Conservation (phyloP, 1,284 basidiomycete species). For the Cryptococcus sp. region DNA sequence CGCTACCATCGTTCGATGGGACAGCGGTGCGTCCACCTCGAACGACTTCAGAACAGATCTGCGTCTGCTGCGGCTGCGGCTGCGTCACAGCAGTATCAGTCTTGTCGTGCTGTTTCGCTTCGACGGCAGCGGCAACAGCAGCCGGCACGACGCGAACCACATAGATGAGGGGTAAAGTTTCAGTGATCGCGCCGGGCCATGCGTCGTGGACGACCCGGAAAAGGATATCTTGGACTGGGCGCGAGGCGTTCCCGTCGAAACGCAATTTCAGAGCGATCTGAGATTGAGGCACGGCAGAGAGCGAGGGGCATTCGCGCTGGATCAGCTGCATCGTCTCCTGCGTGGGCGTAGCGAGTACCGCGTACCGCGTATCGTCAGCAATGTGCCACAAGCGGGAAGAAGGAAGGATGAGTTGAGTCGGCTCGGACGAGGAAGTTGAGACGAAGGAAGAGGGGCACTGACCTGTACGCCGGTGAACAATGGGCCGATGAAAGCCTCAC, state of each 20-base stretch:
- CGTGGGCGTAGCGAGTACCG: not conserved
- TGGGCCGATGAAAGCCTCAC: not conserved
- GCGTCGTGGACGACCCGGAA: slow-evolving; percentile 26
- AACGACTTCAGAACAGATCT: no score
- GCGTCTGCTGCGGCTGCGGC: no score
- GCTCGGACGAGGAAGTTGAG: not conserved
- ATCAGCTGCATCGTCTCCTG: slow-evolving; percentile 25
- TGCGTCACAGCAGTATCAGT: not conserved
- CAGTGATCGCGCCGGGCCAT: slow-evolving; percentile 26
- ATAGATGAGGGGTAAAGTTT: slow-evolving; percentile 22
- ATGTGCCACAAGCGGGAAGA: no score
- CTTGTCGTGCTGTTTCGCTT: not conserved
- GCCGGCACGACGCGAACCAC: slow-evolving; percentile 4
- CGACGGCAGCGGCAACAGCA: not conserved
- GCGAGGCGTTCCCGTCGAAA: slow-evolving; percentile 62
- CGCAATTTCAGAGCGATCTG: slow-evolving; percentile 91
- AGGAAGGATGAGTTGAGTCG: not conserved
- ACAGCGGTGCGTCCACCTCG: no score
- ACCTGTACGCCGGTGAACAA: not conserved
- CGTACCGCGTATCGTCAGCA: no score
- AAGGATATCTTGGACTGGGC: slow-evolving; percentile 17
- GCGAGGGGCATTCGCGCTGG: slow-evolving; percentile 29
- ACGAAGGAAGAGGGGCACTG: slow-evolving; percentile 13
- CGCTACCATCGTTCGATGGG: no score
- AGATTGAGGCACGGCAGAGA: slow-evolving; percentile 65